Conservation (phyloP, 495 filamentous ascomycete species). For the Aspergillus biplanus region DNA sequence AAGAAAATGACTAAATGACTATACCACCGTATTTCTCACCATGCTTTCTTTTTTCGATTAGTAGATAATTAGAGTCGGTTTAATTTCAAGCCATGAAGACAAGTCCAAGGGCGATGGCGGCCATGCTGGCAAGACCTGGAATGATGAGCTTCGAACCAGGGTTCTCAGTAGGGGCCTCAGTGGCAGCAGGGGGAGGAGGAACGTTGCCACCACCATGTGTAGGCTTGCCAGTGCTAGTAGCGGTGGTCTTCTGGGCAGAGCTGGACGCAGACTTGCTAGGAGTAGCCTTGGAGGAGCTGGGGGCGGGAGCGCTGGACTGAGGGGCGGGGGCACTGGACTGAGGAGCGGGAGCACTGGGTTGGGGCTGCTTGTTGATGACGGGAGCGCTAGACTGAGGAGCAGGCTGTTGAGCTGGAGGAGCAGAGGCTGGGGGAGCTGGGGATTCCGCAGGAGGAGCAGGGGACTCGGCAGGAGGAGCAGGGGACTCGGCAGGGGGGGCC, state of each 20-base stretch:
- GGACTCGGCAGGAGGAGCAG: conserved; percentile 3
- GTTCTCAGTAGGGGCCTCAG: conserved; percentile 30
- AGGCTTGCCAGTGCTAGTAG: conserved; percentile 6
- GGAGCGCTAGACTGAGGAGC: conserved; percentile 8
- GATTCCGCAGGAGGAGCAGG: conserved; percentile 1
- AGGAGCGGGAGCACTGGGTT: conserved; percentile 3
- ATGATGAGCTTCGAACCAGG: conserved; percentile 37
- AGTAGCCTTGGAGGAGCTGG: conserved; percentile 11
- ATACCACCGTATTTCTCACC: too few relatives aligned
- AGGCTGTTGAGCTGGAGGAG: conserved; percentile 10
- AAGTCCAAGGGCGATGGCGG: conserved; percentile 30
- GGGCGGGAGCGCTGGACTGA: conserved; percentile 3
- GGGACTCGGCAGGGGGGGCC: not conserved
- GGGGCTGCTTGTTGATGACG: conserved; percentile 6
- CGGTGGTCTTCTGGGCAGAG: conserved; percentile 14
- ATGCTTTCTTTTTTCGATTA: too few relatives aligned
- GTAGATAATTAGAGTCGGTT: not conserved
- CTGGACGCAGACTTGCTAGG: conserved; percentile 17
- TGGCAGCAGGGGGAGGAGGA: conserved; percentile 29
- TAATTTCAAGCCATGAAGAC: conserved; percentile 22
- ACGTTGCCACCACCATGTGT: not conserved
- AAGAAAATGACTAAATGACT: not conserved
- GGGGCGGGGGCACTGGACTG: conserved; percentile 10
- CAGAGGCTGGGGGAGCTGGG: not conserved
- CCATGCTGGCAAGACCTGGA: conserved; percentile 35